phyloP scores from a whole-genome alignment of 345 rosid species.

The Jatropha curcas region DNA sequence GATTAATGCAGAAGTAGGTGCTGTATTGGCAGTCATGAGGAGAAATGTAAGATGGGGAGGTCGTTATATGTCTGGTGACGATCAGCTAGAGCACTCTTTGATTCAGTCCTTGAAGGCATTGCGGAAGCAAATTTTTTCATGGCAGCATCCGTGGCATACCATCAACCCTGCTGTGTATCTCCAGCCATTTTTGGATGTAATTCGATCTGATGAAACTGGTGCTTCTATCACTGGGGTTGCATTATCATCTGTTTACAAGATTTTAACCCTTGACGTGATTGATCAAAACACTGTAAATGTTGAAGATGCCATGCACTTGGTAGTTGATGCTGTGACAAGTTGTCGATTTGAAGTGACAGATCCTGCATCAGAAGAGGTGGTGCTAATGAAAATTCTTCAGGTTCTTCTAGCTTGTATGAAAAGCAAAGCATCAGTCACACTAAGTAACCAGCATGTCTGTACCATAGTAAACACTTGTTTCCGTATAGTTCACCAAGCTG shows the following conservation, averaged over 20 bases:
- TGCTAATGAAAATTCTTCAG: constrained; percentile 95
- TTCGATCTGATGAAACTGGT: constrained; percentile 89
- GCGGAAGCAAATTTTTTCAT: constrained; percentile 77
- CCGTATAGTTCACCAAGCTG: constrained; percentile 97
- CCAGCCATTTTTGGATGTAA: constrained; percentile 90
- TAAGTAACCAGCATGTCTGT: constrained; percentile 97
- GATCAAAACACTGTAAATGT: constrained; percentile 75
- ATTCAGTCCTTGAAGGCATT: constrained; percentile 86
- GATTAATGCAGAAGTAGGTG: constrained; percentile 86
- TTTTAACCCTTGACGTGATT: constrained; percentile 72
- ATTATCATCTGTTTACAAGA: constrained; percentile 85
- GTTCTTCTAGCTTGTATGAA: constrained; percentile 95
- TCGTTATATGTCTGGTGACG: constrained; percentile 91
- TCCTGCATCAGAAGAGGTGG: constrained; percentile 98
- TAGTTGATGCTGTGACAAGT: constrained; percentile 95
- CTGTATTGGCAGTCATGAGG: constrained; percentile 96
- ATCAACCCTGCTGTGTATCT: constrained; percentile 78
- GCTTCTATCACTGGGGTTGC: constrained; percentile 94
- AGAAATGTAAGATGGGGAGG: constrained; percentile 99
- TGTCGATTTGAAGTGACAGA: constrained; percentile 98
- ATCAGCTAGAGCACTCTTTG: constrained; percentile 85
- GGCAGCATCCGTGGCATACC: constrained; percentile 90
- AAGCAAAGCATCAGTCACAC: constrained; percentile 86
- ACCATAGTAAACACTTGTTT: constrained; percentile 95
- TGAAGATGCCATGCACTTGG: constrained; percentile 90